Percentiles rank a stretch among this genome's conserved stretches.
phyloP scores from a whole-genome alignment of 345 rosid species.

The Eucalyptus polybractea region DNA sequence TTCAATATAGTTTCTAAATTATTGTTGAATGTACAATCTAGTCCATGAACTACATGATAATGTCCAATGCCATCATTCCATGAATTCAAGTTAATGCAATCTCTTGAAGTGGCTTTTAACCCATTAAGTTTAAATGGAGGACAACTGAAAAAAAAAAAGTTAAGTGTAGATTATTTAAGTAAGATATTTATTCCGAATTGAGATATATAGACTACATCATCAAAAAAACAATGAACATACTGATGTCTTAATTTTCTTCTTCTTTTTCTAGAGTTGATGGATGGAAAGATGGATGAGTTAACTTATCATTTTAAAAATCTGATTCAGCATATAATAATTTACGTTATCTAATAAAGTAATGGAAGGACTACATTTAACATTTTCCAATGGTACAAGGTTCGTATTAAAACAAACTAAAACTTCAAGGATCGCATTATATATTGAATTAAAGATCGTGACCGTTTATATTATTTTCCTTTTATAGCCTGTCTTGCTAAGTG shows the following conservation, averaged over 20 bases:
- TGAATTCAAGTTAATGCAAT: not conserved
- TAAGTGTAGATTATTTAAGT: not conserved
- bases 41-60: not conserved
- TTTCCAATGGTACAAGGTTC: not conserved
- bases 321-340: not conserved
- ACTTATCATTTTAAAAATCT: not conserved
- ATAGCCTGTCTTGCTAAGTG: no score
- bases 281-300: not conserved
- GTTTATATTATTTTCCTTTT: not conserved
- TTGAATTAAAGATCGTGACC: fast-evolving
- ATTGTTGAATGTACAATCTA: no score
- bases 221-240: not conserved
- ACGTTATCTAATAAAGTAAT: not conserved
- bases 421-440: no score
- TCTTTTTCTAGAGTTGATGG: not conserved
- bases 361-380: not conserved
- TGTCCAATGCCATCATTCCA: not conserved
- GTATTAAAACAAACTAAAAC: no score
- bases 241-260: not conserved
- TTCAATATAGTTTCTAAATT: no score
- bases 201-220: not conserved
- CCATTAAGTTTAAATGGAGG: not conserved
- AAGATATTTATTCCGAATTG: not conserved
- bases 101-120: not conserved
- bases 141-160: not conserved